Conservation (phyloP, 805 yeast genomes). For the Nakazawaea siamensis region DNA sequence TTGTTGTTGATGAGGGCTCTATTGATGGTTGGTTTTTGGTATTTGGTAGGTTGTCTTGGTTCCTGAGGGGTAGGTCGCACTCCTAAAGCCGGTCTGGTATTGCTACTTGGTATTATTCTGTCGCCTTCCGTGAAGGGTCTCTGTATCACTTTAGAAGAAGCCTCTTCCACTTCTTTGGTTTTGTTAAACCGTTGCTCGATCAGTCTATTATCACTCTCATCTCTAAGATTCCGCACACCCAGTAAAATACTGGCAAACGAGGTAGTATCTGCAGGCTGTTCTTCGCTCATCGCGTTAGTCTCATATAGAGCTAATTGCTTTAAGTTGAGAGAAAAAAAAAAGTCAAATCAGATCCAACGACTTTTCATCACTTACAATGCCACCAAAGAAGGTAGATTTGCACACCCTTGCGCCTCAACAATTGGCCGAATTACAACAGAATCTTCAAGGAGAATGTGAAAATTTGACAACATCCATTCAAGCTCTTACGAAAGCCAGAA, state of each 20-base stretch:
- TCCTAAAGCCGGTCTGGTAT: neutral
- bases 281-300: slow-evolving; percentile 10
- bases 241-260: slow-evolving; percentile 67
- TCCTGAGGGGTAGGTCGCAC: no score
- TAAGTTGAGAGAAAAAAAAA: neutral
- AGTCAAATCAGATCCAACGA: neutral
- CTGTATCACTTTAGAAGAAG: slow-evolving; percentile 1
- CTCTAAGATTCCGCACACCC: slow-evolving; percentile 56
- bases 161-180: slow-evolving; percentile 4
- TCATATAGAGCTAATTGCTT: neutral
- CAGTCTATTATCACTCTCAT: slow-evolving; percentile 21
- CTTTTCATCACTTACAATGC: slow-evolving; percentile 1
- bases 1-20: slow-evolving; percentile 6
- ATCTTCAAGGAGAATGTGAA: slow-evolving; percentile 76
- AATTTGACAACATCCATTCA: slow-evolving; percentile 79
- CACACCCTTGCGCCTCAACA: slow-evolving; percentile 75
- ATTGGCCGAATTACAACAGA: slow-evolving; percentile 71
- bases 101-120: slow-evolving; percentile 4
- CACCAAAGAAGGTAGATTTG: slow-evolving; percentile 38
- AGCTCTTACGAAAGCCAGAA: slow-evolving; percentile 76
- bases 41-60: slow-evolving; percentile 1
- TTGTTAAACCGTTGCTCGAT: slow-evolving; percentile 10
- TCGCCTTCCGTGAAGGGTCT: slow-evolving; percentile 10
- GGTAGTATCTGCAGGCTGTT: slow-evolving; percentile 33
- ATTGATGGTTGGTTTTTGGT: slow-evolving; percentile 6